Conservation (phyloP, 305 asterid genomes). For the Rubia peregrina region DNA sequence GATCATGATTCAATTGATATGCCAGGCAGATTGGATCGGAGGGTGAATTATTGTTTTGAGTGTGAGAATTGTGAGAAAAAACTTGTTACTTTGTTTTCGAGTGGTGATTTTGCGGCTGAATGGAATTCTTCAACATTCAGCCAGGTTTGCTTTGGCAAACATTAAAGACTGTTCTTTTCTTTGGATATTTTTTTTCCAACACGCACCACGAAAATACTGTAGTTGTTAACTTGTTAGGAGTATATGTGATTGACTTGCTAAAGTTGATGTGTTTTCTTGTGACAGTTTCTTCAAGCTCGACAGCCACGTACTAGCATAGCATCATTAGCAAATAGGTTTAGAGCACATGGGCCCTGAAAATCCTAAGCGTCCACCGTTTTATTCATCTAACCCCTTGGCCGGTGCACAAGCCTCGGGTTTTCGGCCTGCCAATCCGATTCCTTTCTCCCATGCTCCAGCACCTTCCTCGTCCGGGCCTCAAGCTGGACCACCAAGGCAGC, state of each 20-base stretch:
- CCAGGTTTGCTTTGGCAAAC: not conserved
- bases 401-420: constrained; percentile 65
- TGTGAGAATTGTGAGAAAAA: not conserved
- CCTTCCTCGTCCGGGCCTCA: constrained; percentile 51
- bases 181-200: not conserved
- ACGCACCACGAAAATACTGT: not conserved
- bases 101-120: not conserved
- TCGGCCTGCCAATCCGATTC: constrained; percentile 46
- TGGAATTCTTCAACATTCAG: not conserved
- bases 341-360: constrained; percentile 79
- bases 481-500: constrained; percentile 47
- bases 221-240: not conserved
- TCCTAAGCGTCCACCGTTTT: constrained; percentile 65
- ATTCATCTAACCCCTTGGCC: constrained; percentile 53
- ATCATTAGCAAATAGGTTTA: constrained; percentile 22
- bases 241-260: not conserved
- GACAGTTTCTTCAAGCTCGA: constrained; percentile 2
- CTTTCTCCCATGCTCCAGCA: constrained; percentile 39
- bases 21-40: not conserved
- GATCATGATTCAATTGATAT: not conserved
- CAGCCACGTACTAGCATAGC: constrained; percentile 27
- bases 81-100: not conserved
- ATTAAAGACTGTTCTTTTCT: not conserved
- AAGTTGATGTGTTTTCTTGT: constrained; percentile 5
- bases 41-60: not conserved